Evolutionary conservation across 148 eudicot species (phyloP).

Genomic region (Persicaria maculosa): DNA sequence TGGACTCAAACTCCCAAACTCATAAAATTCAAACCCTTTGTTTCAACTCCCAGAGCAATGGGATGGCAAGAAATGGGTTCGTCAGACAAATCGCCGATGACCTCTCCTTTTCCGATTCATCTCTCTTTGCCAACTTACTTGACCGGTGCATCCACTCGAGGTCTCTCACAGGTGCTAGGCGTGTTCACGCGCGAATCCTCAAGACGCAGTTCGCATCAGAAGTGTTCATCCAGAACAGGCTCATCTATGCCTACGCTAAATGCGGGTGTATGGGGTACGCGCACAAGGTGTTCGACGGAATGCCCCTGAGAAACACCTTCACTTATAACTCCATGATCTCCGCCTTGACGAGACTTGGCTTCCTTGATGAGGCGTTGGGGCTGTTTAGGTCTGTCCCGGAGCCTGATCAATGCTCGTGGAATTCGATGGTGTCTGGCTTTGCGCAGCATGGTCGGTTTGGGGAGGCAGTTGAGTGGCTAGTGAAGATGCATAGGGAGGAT

Average conservation of each 20-base stretch:
- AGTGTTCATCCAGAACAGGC: conserved; percentile 66
- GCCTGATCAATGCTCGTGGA: conserved; percentile 91
- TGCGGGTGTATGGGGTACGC: conserved; percentile 46
- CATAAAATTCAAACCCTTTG: too few relatives aligned
- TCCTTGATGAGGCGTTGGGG: conserved; percentile 43
- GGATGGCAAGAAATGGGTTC: conserved; percentile 55
- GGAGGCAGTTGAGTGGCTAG: conserved; percentile 47
- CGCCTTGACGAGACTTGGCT: conserved; percentile 37
- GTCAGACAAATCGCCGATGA: conserved; percentile 26
- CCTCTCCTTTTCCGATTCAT: conserved; percentile 35
- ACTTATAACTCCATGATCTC: conserved; percentile 53
- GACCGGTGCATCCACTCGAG: conserved; percentile 52
- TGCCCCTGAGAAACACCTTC: conserved; percentile 55
- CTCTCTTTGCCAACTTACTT: conserved; percentile 59
- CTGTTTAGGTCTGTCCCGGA: conserved; percentile 42
- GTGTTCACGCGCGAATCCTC: conserved; percentile 50
- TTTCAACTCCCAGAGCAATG: conserved; percentile 18
- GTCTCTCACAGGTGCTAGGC: conserved; percentile 31
- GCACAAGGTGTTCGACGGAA: conserved; percentile 56
- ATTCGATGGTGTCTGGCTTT: conserved; percentile 69
- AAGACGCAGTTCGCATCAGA: conserved; percentile 52
- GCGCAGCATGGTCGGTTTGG: conserved; percentile 52
- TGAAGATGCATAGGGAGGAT: conserved; percentile 55
- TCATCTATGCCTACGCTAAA: conserved; percentile 61
- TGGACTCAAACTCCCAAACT: too few relatives aligned